Evolutionary conservation across 768 basidiomycete genomes (phyloP).

Genomic region (Amanita inopinata): DNA sequence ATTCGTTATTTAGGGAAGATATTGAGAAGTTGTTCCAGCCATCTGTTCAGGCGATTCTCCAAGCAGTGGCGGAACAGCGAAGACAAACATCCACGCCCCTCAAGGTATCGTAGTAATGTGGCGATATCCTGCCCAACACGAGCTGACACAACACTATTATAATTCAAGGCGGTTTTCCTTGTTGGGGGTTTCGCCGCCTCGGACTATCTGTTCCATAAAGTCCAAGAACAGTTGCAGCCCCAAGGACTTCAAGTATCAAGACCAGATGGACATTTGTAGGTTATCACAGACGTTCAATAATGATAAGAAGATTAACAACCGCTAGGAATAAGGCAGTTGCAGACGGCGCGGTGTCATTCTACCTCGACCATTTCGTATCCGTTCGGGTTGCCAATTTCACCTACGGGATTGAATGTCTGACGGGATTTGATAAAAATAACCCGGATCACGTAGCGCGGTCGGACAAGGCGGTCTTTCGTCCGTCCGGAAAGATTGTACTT

Average conservation of each 20-base stretch:
- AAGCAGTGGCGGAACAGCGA: constrained; percentile 1
- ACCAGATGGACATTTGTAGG: constrained; percentile 41
- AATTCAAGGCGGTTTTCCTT: constrained; percentile 31
- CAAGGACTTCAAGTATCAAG: constrained; percentile 33
- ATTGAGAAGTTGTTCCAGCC: constrained; percentile 5
- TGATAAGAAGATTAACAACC: neutral
- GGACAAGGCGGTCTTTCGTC: constrained; percentile 21
- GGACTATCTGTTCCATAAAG: constrained; percentile 39
- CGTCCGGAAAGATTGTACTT: constrained; percentile 29
- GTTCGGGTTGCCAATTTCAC: constrained; percentile 37
- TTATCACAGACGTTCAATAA: too few species aligned
- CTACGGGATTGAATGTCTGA: constrained; percentile 25
- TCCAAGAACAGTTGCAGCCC: constrained; percentile 28
- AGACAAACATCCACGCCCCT: neutral
- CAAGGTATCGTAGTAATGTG: constrained; percentile 5
- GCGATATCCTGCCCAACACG: constrained; percentile 12
- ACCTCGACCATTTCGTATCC: constrained; percentile 40
- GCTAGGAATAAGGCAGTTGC: constrained; percentile 28
- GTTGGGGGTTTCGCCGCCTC: constrained; percentile 54
- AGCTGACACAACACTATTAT: neutral
- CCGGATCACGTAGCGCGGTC: constrained; percentile 31
- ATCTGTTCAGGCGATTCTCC: constrained; percentile 2
- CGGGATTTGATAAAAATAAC: constrained; percentile 17
- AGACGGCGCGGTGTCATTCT: constrained; percentile 33
- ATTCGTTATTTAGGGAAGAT: constrained; percentile 4